phyloP scores from a whole-genome alignment of 108 stramenopile genomes.

The Chaetoceros tenuissimus region DNA sequence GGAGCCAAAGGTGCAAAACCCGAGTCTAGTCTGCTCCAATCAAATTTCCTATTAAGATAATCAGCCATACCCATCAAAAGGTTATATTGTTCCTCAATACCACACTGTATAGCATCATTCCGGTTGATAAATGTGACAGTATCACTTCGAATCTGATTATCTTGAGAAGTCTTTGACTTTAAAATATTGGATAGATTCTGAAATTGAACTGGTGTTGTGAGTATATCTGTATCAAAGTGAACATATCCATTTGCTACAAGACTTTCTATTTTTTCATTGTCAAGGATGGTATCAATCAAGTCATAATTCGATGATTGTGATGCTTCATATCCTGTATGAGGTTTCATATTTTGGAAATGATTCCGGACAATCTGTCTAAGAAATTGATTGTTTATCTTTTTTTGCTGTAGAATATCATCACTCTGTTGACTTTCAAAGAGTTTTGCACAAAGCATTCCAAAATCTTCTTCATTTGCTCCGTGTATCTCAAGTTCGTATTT shows the following conservation, averaged over 20 bases:
- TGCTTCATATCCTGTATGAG: slow-evolving; percentile 19
- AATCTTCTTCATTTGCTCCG: not conserved
- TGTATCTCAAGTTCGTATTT: too few relatives aligned
- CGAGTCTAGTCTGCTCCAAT: slow-evolving; percentile 7
- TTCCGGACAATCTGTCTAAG: not conserved
- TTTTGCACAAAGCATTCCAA: not conserved
- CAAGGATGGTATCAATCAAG: not conserved
- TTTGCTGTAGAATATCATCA: too few relatives aligned
- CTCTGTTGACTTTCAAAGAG: not conserved
- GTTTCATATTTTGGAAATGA: not conserved
- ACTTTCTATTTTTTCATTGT: not conserved
- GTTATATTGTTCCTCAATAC: slow-evolving; percentile 23
- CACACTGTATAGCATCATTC: slow-evolving; percentile 16
- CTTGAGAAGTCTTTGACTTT: slow-evolving; percentile 16
- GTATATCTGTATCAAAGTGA: slow-evolving; percentile 12
- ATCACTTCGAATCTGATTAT: slow-evolving; percentile 12
- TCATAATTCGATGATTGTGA: not conserved
- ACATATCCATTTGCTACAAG: slow-evolving; percentile 21
- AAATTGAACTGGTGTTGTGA: slow-evolving; percentile 4
- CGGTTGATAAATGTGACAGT: slow-evolving; percentile 24
- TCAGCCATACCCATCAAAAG: slow-evolving; percentile 22
- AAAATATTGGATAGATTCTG: slow-evolving; percentile 4
- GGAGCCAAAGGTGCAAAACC: slow-evolving; percentile 16
- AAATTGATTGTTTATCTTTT: not conserved
- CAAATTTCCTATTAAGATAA: slow-evolving; percentile 16